These are phyloP conservation scores for Kurtzmaniella quercitrusa DNA, from an alignment of 1,139 yeast genomes.

Conservation along the genomic window DNA sequence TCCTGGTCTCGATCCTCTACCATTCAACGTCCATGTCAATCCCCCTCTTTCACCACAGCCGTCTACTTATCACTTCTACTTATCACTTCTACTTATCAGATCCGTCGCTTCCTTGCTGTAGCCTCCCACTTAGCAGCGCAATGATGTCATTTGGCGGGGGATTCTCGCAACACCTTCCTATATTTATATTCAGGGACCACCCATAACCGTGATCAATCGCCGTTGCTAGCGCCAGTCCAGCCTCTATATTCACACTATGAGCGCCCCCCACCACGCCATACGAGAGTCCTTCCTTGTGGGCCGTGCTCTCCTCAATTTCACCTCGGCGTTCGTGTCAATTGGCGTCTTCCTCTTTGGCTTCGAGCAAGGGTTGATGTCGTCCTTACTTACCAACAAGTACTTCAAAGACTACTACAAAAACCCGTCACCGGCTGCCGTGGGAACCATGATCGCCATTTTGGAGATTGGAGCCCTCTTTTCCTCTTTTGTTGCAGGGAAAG, in stretches of 20 bases:
- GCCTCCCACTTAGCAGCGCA: no score
- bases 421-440: conserved; percentile 66
- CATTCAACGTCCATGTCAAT: no score
- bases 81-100: no score
- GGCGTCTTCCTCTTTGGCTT: conserved; percentile 61
- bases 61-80: no score
- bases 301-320: conserved; percentile 47
- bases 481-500: conserved; percentile 68
- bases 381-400: conserved; percentile 60
- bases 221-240: no score
- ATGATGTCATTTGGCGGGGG: no score
- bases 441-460: conserved; percentile 78
- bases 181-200: no score
- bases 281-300: conserved; percentile 49
- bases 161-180: no score
- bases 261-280: conserved; percentile 11
- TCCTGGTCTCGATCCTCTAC: no score
- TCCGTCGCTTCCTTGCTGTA: no score
- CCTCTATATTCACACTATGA: background rate
- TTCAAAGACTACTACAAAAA: conserved; percentile 70
- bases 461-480: conserved; percentile 84
- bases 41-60: no score
- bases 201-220: no score
- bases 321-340: conserved; percentile 54
- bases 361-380: conserved; percentile 61